Conservation (phyloP, 2,329 filamentous ascomycete genomes). For the Fusarium sp. region DNA sequence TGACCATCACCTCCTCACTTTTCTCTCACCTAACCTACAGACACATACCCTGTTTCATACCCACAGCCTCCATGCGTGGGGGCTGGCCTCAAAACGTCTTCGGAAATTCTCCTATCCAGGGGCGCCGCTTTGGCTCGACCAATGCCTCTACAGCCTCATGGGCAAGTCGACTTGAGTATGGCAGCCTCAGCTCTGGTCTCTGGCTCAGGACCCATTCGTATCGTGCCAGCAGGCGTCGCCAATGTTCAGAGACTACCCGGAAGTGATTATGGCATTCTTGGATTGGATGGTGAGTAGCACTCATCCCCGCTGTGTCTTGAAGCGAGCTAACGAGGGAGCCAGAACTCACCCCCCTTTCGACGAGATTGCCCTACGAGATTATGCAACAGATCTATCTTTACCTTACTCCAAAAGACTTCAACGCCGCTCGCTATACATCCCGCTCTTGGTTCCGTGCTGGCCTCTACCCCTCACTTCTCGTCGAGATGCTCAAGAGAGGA, state of each 20-base stretch:
- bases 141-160: conserved; percentile 20
- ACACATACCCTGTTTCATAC: not conserved
- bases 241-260: conserved; percentile 26
- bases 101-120: conserved; percentile 45
- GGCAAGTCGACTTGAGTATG: conserved; percentile 19
- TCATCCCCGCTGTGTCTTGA: not conserved
- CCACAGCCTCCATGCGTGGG: conserved; percentile 6
- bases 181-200: conserved; percentile 29
- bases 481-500: conserved; percentile 65
- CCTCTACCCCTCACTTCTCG: conserved; percentile 63
- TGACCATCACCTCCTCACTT: not conserved
- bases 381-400: conserved; percentile 51
- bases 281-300: conserved; percentile 15
- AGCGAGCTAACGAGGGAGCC: not conserved
- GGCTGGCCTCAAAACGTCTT: conserved; percentile 43
- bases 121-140: conserved; percentile 40
- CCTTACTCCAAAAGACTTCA: conserved; percentile 60
- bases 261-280: conserved; percentile 11
- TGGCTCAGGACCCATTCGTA: conserved; percentile 18
- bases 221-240: conserved; percentile 21
- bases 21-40: conserved; percentile 5
- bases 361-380: conserved; percentile 52
- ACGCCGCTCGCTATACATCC: conserved; percentile 71
- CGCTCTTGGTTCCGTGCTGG: conserved; percentile 70
- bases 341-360: conserved; percentile 36